Base-by-base conservation (phyloP, 2,329 filamentous ascomycete genomes). In the Biscogniauxia marginata region DNA sequence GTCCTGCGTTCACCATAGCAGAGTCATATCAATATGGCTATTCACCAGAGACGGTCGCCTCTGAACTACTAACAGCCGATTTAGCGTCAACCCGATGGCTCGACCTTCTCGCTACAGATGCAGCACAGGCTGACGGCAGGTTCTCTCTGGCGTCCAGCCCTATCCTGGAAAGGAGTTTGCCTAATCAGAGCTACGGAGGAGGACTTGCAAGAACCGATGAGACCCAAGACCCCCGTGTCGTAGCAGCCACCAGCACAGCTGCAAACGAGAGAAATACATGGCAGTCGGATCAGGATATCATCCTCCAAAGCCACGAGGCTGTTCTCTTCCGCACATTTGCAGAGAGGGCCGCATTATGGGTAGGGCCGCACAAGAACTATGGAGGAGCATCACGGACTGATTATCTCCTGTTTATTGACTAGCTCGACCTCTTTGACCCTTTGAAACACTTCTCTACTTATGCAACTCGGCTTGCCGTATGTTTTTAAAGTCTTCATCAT, bases 381-480 rank as follows among this genome's bases (percentile, higher is more conserved):
- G 44, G 44, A 8, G 4, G 44, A 39, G 11, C 4, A 39, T 19
- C 25, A 51, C 34, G 46, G 4, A 24, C 24, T 34, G 25, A 22
- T n/a, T 43, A 7, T 30, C 25, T 20, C 16, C 16, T 16, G 16
- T 4, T 23, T 7, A 30, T 24, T 30, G n/a, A 56, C 7, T 30
- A 67, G 64, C 60, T 70, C 1, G 72, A 74, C 50, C 56, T 73
- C 6, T 70, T 73, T 23, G 71, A 74, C 46, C 69, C 68, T 1
- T 54, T 58, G n/a, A 67, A 64, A 47, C 65, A 67, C 50, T 74
- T 73, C 53, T 68, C 68, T 1, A 70, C 63, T 2, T 67, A 71
- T 50, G 69, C 71, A n/a, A 67, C 67, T 3, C 63, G 70, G 20
- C 57, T 73, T 25, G 72, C 72, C 6, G 68, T 61, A 60, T 30